A percentile compares a stretch with the other conserved stretches of the same genome.
Evolutionary conservation across 257 asterid genomes (phyloP).

Genomic region (Nicotiana otophora): DNA sequence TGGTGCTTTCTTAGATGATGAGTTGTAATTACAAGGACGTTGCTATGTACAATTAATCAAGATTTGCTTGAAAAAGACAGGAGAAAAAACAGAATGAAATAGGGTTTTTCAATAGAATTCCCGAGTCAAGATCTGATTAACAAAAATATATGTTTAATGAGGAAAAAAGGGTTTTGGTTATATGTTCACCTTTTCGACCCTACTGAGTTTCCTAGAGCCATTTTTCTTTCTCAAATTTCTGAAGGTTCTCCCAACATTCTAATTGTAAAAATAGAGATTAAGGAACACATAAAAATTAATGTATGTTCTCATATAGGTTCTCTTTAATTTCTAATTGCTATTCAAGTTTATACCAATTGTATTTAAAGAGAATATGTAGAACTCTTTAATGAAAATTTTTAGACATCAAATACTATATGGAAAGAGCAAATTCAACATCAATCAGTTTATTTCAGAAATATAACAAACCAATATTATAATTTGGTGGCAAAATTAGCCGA

Average conservation of each 20-base stretch:
- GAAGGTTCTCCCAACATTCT: too few relatives aligned
- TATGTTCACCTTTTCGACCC: not conserved
- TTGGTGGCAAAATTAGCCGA: not conserved
- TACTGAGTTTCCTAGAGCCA: not conserved
- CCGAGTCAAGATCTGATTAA: not conserved
- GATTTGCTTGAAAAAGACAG: not conserved
- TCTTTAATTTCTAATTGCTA: too few relatives aligned
- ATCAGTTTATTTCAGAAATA: not conserved
- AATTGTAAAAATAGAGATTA: not conserved
- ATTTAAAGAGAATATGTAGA: too few relatives aligned
- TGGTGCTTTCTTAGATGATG: slow-evolving; percentile 5
- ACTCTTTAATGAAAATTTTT: not conserved
- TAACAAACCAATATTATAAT: not conserved
- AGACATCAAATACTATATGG: not conserved
- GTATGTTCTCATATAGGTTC: not conserved
- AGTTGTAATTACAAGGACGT: slow-evolving; percentile 9
- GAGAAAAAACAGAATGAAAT: not conserved
- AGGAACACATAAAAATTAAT: not conserved
- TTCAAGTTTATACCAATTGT: too few relatives aligned
- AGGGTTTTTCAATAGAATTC: not conserved
- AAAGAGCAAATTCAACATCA: not conserved
- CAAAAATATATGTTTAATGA: not conserved
- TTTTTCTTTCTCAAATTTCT: not conserved
- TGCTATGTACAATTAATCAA: not conserved
- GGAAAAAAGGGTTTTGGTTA: not conserved